Conservation (phyloP, 2,329 filamentous ascomycete species). For the Cryphonectria japonica region DNA sequence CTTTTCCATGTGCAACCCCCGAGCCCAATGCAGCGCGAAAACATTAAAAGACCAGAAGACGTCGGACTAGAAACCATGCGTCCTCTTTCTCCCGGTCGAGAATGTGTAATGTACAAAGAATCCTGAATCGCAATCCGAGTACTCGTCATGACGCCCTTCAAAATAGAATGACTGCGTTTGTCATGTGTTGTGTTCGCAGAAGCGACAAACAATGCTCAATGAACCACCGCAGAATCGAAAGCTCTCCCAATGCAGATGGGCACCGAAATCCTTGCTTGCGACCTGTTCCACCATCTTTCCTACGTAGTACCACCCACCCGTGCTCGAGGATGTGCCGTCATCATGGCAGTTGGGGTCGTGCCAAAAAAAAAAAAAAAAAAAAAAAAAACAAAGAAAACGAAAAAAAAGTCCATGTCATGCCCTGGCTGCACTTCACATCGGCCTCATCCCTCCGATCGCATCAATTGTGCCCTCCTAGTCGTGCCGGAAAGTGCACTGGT, state of each 20-base stretch:
- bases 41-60: neutral
- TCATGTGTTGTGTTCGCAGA: neutral
- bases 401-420: neutral
- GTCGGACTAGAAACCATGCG: neutral
- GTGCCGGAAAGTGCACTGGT: conserved; percentile 75
- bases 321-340: neutral
- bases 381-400: too few relatives aligned
- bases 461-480: conserved; percentile 44
- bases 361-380: neutral
- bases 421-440: neutral
- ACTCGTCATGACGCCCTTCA: neutral
- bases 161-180: neutral
- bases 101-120: neutral
- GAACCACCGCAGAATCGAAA: neutral
- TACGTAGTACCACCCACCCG: neutral
- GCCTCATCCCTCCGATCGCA: conserved; percentile 41
- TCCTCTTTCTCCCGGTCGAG: neutral
- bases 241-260: neutral
- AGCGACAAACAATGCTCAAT: neutral
- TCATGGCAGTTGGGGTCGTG: neutral
- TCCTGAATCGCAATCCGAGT: neutral
- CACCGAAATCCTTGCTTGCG: neutral
- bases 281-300: neutral
- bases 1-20: neutral
- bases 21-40: neutral